Evolutionary conservation across 2,329 filamentous ascomycete genomes (phyloP), one percentile per base, ranked within the genome.

Genomic region (Diaporthe longicolla): DNA sequence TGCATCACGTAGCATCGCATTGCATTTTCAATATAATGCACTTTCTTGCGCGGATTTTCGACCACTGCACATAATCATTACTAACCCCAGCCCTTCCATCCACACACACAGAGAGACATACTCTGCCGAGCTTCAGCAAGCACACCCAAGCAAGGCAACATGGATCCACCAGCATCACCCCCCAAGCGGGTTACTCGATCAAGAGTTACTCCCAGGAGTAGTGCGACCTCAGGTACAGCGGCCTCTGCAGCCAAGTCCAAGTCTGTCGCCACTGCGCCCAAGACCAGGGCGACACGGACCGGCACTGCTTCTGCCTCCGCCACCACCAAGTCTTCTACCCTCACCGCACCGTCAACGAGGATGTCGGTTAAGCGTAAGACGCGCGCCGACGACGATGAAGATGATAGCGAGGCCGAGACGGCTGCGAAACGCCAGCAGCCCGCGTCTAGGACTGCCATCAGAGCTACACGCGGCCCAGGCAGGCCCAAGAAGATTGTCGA

Each of bases 341-440:
- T 75, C 45, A 43, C 80, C 26, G 78, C 80, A 24, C 73, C 79
- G 32, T 77, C 79, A 17, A 75, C 80, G 0, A 76, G 80, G 71
- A 78, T 77, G 17, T 78, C 82, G 9, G 74, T 81, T 37, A 89
- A 89, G 80, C 83, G 90, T 76, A 92, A 92, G 83, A 86, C 85
- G 43, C 84, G 88, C 73, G 80, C 86, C 19, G 89, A 91, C 63
- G 89, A 91, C 55, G 80, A 81, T 21, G 86, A 88, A 21, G 85
- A 89, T 59, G 86, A 88, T n/a, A 83, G 85, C 59, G 82, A 84
- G 54, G 81, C 85, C 74, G 82, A 85, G 35, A 43, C 61, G 77
- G 79, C 48, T 77, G 82, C 40, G 73, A 79, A 76, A 76, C 82
- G 71, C 77, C 82, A 54, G 29, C 66, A 63, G 29, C 54, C 66